Evolutionary conservation across 139 green algal species (phyloP), one percentile per base, ranked within the genome.

Genomic region (Spirogloea muscicola): DNA sequence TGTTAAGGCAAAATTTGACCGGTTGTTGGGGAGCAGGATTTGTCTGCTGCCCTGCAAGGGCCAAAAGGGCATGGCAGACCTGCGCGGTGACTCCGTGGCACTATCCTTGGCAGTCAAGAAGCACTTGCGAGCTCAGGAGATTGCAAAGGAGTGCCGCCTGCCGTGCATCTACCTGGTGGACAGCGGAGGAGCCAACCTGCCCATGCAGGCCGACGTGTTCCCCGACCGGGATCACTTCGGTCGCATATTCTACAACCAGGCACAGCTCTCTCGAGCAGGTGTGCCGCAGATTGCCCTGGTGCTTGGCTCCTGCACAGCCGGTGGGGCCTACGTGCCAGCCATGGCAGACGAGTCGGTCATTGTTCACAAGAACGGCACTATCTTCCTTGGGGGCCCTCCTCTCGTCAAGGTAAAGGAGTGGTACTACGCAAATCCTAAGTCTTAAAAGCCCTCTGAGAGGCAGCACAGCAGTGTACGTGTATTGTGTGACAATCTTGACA

Each of bases 131-230:
- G 82, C 94, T 52, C 92, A 97, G 78, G 91, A 96, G 84, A 85
- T 97, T 3, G 92, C 92, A 0, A 66, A 80, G 21, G 62, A 83
- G 46, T 96, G 91, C 81, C 78, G 79, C n/a, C 83, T 96, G 79
- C 92, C 92, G 31, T 96, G 92, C 87, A 38, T 96, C 2, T 97
- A 97, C 83, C 86, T 97, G 46, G 92, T 97, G 27, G 92, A 97
- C 81, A 61, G 31, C 29, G 65, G 65, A 49, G 92, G 92, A 21
- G 92, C 92, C 63, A 96, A 97, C 82, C 86, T 97, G 68, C 92
- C 92, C 9, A 39, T 59, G 5, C 92, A 97, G 82, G 86, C 86
- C 10, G 90, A 96, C 2, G 91, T 96, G 21, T 97, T 96, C 63
- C 92, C 92, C 0, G 92, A 96, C 84, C 69, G 90, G 1, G 90